Percentiles rank a stretch among this genome's conserved stretches.
Evolutionary conservation across 352 stramenopile species (phyloP).

Genomic region (Halophytophthora polymorphica): DNA sequence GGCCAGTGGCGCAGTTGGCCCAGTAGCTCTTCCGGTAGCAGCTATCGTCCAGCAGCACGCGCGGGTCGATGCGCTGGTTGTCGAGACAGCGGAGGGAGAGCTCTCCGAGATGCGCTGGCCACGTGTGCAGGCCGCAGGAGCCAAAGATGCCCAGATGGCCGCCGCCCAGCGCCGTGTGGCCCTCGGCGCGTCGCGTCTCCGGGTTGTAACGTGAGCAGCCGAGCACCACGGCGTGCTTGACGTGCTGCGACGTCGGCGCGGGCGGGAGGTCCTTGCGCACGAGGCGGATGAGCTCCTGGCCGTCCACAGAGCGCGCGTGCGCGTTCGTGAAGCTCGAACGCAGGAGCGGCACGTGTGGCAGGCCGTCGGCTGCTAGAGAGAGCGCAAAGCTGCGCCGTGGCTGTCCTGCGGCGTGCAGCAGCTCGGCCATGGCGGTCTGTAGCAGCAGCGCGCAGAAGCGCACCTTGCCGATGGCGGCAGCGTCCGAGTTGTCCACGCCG

Average conservation of each 20-base stretch:
- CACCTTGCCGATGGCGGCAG: constrained; percentile 43
- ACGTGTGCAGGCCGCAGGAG: constrained; percentile 64
- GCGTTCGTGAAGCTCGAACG: constrained; percentile 56
- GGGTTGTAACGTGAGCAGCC: constrained; percentile 63
- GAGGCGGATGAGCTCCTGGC: constrained; percentile 55
- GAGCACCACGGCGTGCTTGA: constrained; percentile 74
- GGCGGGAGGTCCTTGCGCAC: constrained; percentile 53
- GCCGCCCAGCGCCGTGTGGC: constrained; percentile 56
- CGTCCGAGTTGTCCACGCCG: constrained; percentile 51
- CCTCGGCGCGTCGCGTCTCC: constrained; percentile 42
- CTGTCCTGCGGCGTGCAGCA: constrained; percentile 41
- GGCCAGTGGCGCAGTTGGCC: constrained; percentile 62
- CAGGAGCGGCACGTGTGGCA: constrained; percentile 50
- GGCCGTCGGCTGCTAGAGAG: constrained; percentile 48
- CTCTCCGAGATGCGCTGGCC: constrained; percentile 45
- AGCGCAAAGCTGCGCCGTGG: constrained; percentile 49
- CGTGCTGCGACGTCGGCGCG: constrained; percentile 21
- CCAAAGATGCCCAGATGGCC: constrained; percentile 61
- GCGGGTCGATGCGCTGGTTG: constrained; percentile 51
- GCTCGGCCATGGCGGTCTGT: constrained; percentile 51
- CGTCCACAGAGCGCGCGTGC: constrained; percentile 38
- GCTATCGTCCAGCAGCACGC: constrained; percentile 54
- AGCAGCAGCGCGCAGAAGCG: constrained; percentile 57
- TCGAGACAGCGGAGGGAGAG: constrained; percentile 52
- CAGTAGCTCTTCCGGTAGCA: constrained; percentile 54